These are phyloP conservation scores for Lachancea cidri DNA, from an alignment of 805 yeast genomes.

Conservation along the genomic window DNA sequence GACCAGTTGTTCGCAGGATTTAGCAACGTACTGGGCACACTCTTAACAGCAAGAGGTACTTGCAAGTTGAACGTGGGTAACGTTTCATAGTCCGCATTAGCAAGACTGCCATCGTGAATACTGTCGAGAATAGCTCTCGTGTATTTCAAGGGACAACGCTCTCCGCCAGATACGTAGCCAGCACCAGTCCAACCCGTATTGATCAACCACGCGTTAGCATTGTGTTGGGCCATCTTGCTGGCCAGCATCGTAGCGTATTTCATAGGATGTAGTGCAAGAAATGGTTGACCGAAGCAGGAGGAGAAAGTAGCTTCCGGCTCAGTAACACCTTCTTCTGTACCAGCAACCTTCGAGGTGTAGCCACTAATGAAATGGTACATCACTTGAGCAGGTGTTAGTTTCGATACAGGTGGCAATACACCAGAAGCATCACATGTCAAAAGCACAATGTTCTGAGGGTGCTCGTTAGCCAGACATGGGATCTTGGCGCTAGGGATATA, in stretches of 20 bases:
- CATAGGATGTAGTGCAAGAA: conserved; percentile 97
- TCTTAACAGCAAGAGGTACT: conserved; percentile 72
- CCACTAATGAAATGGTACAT: conserved; percentile 99
- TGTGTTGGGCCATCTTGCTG: conserved; percentile 83
- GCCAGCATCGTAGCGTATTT: conserved; percentile 94
- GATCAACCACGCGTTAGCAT: conserved; percentile 91
- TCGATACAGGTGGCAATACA: conserved; percentile 95
- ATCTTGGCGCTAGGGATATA: conserved; percentile 93
- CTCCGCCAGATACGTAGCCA: conserved; percentile 87
- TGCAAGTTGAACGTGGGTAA: conserved; percentile 83
- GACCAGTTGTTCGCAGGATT: conserved; percentile 85
- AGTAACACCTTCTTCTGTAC: conserved; percentile 97
- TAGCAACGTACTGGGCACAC: conserved; percentile 75
- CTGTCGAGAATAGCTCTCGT: conserved; percentile 95
- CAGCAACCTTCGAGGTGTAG: conserved; percentile 99
- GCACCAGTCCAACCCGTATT: conserved; percentile 99
- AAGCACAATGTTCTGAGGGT: conserved; percentile 87
- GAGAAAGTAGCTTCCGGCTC: conserved; percentile 98
- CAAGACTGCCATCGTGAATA: conserved; percentile 85
- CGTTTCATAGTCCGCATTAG: conserved; percentile 72
- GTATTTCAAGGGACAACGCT: conserved; percentile 95
- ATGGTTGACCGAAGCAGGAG: conserved; percentile 99
- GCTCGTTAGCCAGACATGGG: conserved; percentile 85
- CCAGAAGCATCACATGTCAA: conserved; percentile 98
- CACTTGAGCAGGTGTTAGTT: conserved; percentile 88